A percentile compares a stretch with the other conserved stretches of the same genome.
Conservation (phyloP, 2,329 filamentous ascomycete genomes). For the Clarireedia sp. region DNA sequence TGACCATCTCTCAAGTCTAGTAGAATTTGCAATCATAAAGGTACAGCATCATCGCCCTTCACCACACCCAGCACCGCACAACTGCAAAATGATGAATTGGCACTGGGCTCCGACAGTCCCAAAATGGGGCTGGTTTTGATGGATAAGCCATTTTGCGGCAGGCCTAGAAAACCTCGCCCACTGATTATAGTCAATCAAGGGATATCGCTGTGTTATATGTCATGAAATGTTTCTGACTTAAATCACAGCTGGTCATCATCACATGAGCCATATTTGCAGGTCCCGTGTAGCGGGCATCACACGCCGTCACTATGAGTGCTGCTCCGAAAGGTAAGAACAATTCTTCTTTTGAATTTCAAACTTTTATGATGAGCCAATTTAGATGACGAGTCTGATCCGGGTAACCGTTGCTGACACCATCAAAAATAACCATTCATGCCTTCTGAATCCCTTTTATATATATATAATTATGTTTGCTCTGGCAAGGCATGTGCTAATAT, state of each 20-base stretch:
- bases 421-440: slow-evolving; percentile 67
- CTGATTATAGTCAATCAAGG: slow-evolving; percentile 49
- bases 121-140: slow-evolving; percentile 47
- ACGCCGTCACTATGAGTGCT: not conserved
- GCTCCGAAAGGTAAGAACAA: slow-evolving; percentile 12
- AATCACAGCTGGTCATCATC: not conserved
- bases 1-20: not conserved
- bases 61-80: slow-evolving; percentile 4
- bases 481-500: slow-evolving; percentile 6
- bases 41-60: slow-evolving; percentile 10
- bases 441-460: slow-evolving; percentile 29
- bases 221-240: slow-evolving; percentile 1
- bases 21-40: slow-evolving; percentile 2
- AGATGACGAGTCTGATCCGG: slow-evolving; percentile 77
- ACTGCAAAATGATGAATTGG: slow-evolving; percentile 67
- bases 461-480: slow-evolving; percentile 28
- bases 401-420: slow-evolving; percentile 63
- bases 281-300: not conserved
- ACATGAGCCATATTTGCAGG: no score
- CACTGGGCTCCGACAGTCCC: slow-evolving; percentile 89
- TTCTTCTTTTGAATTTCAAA: slow-evolving; percentile 12
- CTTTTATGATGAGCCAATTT: slow-evolving; percentile 42
- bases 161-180: slow-evolving; percentile 99
- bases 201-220: no score
- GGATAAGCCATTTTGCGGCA: slow-evolving; percentile 88